phyloP scores from a whole-genome alignment of 768 basidiomycete species.

The Collybiopsis confluens region DNA sequence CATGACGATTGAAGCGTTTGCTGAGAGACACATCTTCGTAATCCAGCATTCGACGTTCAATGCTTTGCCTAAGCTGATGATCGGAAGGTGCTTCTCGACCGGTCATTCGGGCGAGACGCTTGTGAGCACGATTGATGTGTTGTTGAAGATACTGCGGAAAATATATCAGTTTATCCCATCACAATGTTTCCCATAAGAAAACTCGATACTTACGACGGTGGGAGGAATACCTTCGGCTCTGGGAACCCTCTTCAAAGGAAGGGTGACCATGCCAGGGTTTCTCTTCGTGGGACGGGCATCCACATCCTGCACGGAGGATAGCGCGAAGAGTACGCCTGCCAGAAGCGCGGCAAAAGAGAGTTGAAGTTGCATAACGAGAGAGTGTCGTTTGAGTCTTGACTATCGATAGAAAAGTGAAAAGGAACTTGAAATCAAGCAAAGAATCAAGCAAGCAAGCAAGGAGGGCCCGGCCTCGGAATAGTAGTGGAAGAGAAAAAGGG shows the following conservation, averaged over 20 bases:
- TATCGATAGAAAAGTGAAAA: conserved; percentile 12
- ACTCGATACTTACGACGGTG: conserved; percentile 28
- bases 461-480: conserved; percentile 33
- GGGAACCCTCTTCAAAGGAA: conserved; percentile 38
- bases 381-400: conserved; percentile 19
- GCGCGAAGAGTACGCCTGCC: conserved; percentile 43
- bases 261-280: conserved; percentile 32
- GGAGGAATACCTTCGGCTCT: conserved; percentile 28
- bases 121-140: conserved; percentile 60
- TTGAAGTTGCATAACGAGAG: conserved; percentile 49
- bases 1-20: conserved; percentile 11
- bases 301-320: conserved; percentile 29
- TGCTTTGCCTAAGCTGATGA: conserved; percentile 39
- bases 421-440: conserved; percentile 20
- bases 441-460: conserved; percentile 20
- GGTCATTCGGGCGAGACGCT: conserved; percentile 67
- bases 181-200: background rate
- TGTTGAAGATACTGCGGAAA: conserved; percentile 59
- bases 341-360: conserved; percentile 48
- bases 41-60: conserved; percentile 45
- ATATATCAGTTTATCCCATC: background rate
- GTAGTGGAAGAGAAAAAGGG: conserved; percentile 19
- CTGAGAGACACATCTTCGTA: conserved; percentile 27
- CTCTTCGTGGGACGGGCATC: conserved; percentile 38
- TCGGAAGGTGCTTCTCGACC: conserved; percentile 49